Conservation (phyloP, 345 rosid species). For the Camelina neglecta region DNA sequence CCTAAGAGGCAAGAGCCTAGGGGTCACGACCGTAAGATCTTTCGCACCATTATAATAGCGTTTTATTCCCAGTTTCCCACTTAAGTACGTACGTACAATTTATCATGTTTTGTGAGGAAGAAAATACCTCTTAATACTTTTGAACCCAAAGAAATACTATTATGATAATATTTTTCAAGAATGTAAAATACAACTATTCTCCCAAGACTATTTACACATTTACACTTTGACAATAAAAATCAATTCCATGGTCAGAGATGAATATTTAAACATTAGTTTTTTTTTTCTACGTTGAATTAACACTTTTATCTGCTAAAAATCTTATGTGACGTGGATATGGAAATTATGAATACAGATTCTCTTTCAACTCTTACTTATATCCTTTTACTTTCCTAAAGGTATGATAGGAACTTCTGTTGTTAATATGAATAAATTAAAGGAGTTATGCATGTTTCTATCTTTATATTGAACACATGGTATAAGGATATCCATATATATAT, state of each 20-base stretch:
- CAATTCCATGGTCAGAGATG: conserved; percentile 1
- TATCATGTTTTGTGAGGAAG: background rate
- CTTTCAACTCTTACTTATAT: conserved; percentile 4
- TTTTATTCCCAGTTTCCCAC: background rate
- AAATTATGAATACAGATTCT: background rate
- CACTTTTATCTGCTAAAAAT: background rate
- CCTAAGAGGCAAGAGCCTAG: conserved; percentile 7
- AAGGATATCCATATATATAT: too few species aligned
- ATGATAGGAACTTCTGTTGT: background rate
- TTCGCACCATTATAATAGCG: background rate
- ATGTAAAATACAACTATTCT: conserved; percentile 11
- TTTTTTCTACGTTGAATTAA: background rate
- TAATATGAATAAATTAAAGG: background rate
- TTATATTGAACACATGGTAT: too few species aligned
- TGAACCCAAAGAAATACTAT: background rate
- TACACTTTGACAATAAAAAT: background rate
- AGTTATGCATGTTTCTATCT: too few species aligned
- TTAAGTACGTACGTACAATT: background rate
- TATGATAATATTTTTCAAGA: background rate
- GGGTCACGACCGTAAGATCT: background rate
- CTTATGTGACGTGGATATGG: background rate
- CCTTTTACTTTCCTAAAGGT: background rate
- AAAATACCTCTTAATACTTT: background rate
- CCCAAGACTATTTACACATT: conserved; percentile 11
- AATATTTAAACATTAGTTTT: conserved; percentile 10